Base-by-base conservation (phyloP, 2,329 filamentous ascomycete genomes). In the Colletotrichum noveboracense region DNA sequence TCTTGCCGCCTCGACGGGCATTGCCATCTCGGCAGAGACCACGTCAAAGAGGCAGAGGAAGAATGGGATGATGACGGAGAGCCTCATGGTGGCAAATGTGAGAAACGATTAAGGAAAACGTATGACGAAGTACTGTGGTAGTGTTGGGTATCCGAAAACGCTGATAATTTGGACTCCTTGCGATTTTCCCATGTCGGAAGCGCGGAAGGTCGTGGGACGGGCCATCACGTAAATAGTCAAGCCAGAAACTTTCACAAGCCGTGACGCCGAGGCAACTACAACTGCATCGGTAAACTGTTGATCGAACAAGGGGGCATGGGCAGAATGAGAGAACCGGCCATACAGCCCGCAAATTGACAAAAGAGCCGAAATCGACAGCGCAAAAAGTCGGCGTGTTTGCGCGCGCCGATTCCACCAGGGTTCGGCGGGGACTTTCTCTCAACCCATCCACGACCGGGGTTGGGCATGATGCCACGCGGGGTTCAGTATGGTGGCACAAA, bases 201-300 rank as follows among this genome's bases (percentile, higher is more conserved):
- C 16, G 8, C 55, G 32, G 32, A 14, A 28, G 30, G 34, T 43
- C 43, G 55, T 66, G 56, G 69, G 73, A 56, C 26, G 26, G 48
- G 4, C 55, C 73, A 56, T 38, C 70, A 38, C 21, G 73, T 75
- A 75, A 73, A 73, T 75, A 75, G 36, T 52, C 55, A 21, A 6
- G 21, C 14, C 13, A 24, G 26, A 52, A 66, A 56, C 43, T 68
- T 68, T 75, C 73, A 68, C 73, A 38, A 75, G 69, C 73, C 73
- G 32, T 68, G 69, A 73, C 21, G 26, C 73, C 73, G 73, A 75
- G 73, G 73, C 43, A 75, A 36, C 30, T 24, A 26, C 32, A 30
- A 34, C 24, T 60, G 26, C 55, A 26, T 21, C 38, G 30, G 43
- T 24, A 43, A n/a, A 56, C n/a, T 21, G 52, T 48, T 13, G 69